Conservation (phyloP, 352 stramenopile genomes). For the Achlya hypogyna region DNA sequence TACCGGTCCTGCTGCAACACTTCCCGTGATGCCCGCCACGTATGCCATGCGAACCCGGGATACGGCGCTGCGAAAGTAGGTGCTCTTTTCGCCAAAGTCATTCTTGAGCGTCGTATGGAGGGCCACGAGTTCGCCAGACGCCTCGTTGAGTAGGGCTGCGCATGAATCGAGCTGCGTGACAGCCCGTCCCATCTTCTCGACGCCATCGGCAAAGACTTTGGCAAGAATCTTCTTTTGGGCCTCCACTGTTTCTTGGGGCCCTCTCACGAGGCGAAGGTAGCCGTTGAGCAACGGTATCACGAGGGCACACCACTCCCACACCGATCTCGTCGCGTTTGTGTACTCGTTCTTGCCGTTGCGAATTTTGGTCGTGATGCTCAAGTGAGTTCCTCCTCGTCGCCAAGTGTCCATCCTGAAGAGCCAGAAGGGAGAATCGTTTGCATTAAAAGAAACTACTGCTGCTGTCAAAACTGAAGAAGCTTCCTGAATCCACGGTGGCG, state of each 20-base stretch:
- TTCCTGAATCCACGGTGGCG: too few species aligned
- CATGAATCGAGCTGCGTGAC: neutral
- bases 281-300: neutral
- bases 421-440: too few species aligned
- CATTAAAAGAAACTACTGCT: too few species aligned
- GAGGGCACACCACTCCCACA: neutral
- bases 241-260: neutral
- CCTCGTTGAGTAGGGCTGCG: neutral
- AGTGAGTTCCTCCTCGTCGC: too few species aligned
- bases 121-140: neutral
- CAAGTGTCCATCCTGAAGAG: too few species aligned
- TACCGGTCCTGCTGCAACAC: neutral
- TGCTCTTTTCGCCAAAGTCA: neutral
- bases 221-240: neutral
- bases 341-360: neutral
- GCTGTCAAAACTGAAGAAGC: too few species aligned
- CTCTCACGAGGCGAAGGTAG: neutral
- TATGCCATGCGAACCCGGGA: neutral
- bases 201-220: neutral
- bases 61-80: neutral
- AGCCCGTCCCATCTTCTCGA: neutral
- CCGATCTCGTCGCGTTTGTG: neutral
- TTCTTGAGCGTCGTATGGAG: neutral
- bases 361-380: neutral
- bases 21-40: neutral